Evolutionary conservation across 306 rosid genomes (phyloP).

Genomic region (Malus orientalis): DNA sequence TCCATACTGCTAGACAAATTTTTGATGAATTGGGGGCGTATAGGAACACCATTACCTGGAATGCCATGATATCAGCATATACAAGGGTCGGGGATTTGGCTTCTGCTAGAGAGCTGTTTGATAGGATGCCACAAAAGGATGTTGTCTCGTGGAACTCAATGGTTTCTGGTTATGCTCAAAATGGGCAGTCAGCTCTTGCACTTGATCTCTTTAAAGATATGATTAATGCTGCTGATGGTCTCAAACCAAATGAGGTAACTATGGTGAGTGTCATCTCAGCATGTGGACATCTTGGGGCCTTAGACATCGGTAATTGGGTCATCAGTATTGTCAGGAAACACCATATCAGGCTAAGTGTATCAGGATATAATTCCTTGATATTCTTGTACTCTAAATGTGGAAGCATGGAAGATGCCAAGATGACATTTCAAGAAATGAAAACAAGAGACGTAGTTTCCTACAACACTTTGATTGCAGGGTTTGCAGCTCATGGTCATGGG

Average conservation of each 20-base stretch:
- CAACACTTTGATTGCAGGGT: constrained; percentile 56
- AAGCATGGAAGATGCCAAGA: constrained; percentile 37
- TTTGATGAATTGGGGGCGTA: constrained; percentile 38
- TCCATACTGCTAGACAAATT: constrained; percentile 39
- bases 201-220: constrained; percentile 51
- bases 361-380: constrained; percentile 54
- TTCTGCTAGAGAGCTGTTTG: constrained; percentile 43
- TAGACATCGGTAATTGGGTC: constrained; percentile 56
- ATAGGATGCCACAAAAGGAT: constrained; percentile 51
- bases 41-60: constrained; percentile 48
- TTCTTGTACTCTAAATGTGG: constrained; percentile 68
- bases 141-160: constrained; percentile 64
- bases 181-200: constrained; percentile 47
- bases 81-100: constrained; percentile 44
- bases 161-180: constrained; percentile 61
- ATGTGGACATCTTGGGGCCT: constrained; percentile 64
- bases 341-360: constrained; percentile 34
- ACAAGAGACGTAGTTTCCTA: constrained; percentile 52
- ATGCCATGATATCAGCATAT: constrained; percentile 62
- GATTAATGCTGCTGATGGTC: constrained; percentile 22
- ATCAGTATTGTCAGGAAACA: constrained; percentile 30
- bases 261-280: constrained; percentile 61
- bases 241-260: constrained; percentile 62
- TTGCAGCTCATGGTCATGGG: constrained; percentile 60
- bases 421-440: constrained; percentile 44